Evolutionary conservation across 495 filamentous ascomycete genomes (phyloP), one percentile per base, ranked within the genome.

Genomic region (Rostrohypoxylon terebratum): DNA sequence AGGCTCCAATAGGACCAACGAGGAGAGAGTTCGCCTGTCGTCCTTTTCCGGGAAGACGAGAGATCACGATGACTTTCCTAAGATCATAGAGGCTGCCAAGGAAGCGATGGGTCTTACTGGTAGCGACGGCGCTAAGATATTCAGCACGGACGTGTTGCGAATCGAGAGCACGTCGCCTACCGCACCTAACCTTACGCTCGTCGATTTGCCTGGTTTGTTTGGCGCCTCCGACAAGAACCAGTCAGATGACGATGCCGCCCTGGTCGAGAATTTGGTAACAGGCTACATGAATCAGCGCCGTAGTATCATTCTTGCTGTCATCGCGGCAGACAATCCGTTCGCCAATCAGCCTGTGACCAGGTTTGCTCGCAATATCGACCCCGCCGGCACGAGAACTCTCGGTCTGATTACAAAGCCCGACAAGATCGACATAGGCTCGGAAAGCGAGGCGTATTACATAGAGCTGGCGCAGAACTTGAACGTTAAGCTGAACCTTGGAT

Each of bases 331-430:
- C 57, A 84, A 83, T 51, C 85, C 87, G 16, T 78, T 80, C 66
- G 78, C 82, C 2, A 85, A 83, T 45, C 85, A 88, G 70, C 81
- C 81, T 6, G 79, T 87, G n/a, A 76, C 85, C 9, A 76, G 76
- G 38, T 71, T 82, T 13, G 83, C 84, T 20, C 75, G 77, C 14
- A 68, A 80, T 3, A 76, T 79, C 25, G 84, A 87, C 68, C 77
- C 68, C 6, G 51, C 76, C 3, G 85, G 86, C 3, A 40, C 54
- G 11, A 77, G 85, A 25, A 88, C 85, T 5, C 65, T 79, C 6
- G 85, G 86, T 6, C 74, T 88, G 40, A 85, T 88, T 59, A 85
- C 85, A 7, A 86, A 87, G 63, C 85, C 86, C 1, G 85, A 88
- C 71, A 81, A 76, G 8, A 68, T 85, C 25, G 70, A 77, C n/a